Evolutionary conservation across 2,329 filamentous ascomycete genomes (phyloP).

Genomic region (Esteya vermicola): DNA sequence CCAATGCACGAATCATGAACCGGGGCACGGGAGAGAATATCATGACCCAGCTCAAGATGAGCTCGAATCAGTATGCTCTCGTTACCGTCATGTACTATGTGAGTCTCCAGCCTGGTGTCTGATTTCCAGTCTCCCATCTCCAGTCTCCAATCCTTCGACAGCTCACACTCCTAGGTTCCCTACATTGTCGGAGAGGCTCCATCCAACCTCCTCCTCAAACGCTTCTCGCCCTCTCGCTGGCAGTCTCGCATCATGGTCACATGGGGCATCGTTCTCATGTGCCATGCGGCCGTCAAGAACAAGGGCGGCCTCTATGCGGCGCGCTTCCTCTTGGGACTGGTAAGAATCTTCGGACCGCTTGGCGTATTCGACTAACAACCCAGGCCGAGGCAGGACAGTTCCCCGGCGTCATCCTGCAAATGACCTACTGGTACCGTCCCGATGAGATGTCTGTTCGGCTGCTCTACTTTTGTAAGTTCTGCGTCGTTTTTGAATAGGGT

Average conservation of each 20-base stretch:
- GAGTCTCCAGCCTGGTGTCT: too few species aligned
- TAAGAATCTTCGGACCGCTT: too few species aligned
- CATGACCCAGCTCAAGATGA: slow-evolving; percentile 23
- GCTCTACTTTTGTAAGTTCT: too few species aligned
- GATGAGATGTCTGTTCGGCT: slow-evolving; percentile 31
- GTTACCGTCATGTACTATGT: slow-evolving; percentile 25
- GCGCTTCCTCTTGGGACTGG: slow-evolving; percentile 48
- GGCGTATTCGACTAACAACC: too few species aligned
- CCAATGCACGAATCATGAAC: slow-evolving; percentile 29
- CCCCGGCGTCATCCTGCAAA: slow-evolving; percentile 38
- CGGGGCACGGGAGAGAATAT: slow-evolving; percentile 24
- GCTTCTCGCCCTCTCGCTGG: slow-evolving; percentile 58
- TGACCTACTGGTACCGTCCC: slow-evolving; percentile 32
- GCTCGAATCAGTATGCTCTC: slow-evolving; percentile 24
- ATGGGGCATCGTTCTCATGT: slow-evolving; percentile 33
- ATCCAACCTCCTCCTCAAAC: slow-evolving; percentile 68
- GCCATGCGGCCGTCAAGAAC: slow-evolving; percentile 37
- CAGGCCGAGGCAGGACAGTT: slow-evolving; percentile 55
- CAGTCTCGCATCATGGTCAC: slow-evolving; percentile 59
- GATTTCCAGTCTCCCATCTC: too few species aligned
- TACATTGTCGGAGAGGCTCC: slow-evolving; percentile 64
- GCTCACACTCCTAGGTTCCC: too few species aligned
- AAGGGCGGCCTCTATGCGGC: slow-evolving; percentile 31
- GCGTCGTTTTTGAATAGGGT: too few species aligned
- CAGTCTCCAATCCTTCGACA: too few species aligned